Conservation (phyloP, 2,329 filamentous ascomycete species). For the Xylariaceae sp. region DNA sequence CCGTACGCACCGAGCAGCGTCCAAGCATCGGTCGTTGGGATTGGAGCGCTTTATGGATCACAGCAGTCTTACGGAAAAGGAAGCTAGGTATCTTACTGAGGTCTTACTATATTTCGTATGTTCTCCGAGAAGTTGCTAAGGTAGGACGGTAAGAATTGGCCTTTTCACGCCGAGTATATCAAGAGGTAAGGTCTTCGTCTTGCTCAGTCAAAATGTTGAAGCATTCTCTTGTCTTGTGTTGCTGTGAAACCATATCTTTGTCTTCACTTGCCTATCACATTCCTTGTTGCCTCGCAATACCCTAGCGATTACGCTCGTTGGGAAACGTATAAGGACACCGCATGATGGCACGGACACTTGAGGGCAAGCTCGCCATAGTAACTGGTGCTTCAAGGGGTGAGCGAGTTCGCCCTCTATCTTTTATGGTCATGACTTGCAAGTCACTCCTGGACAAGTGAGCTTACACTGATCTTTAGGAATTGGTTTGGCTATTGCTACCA, state of each 20-base stretch:
- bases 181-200: no score
- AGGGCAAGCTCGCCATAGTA: constrained; percentile 72
- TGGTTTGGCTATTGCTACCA: constrained; percentile 57
- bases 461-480: constrained; percentile 52
- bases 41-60: constrained; percentile 7
- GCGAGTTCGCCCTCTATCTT: not conserved
- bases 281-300: not conserved
- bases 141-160: not conserved
- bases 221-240: not conserved
- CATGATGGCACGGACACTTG: constrained; percentile 39
- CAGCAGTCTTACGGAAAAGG: no score
- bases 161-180: no score
- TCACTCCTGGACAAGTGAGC: not conserved
- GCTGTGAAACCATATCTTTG: not conserved
- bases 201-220: no score
- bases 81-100: not conserved
- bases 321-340: not conserved
- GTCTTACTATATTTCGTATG: not conserved
- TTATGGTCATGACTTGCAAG: not conserved
- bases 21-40: not conserved
- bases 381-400: constrained; percentile 75
- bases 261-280: constrained; percentile 27
- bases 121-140: not conserved
- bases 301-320: no score
- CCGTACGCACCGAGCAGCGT: not conserved